These are phyloP conservation scores for Aspergillus campestris DNA, from an alignment of 495 filamentous ascomycete genomes.

Conservation along the genomic window DNA sequence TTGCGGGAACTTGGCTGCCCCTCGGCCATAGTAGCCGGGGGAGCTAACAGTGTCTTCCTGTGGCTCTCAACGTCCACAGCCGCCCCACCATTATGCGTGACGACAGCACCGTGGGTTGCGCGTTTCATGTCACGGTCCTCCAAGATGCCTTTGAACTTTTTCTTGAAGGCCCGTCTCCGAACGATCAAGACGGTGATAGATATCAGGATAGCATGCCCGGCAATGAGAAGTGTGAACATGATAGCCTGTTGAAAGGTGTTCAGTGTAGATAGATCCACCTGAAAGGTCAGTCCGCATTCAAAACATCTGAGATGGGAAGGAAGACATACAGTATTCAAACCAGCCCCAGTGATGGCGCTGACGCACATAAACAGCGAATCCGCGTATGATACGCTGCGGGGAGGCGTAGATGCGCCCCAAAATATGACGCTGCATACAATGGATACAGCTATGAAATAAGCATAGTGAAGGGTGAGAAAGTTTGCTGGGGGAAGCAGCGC, in stretches of 20 bases:
- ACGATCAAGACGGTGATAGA: conserved; percentile 41
- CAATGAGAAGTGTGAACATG: conserved; percentile 62
- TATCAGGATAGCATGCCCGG: conserved; percentile 53
- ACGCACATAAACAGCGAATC: conserved; percentile 71
- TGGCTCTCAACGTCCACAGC: not conserved
- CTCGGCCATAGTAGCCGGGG: conserved; percentile 1
- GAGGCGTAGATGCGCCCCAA: conserved; percentile 57
- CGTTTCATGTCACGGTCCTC: conserved; percentile 25
- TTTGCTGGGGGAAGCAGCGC: conserved; percentile 45
- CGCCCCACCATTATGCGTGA: not conserved
- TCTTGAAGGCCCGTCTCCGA: conserved; percentile 63
- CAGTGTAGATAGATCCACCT: conserved; percentile 56
- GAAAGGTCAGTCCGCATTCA: conserved; percentile 3
- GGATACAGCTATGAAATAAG: conserved; percentile 63
- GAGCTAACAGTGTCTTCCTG: not conserved
- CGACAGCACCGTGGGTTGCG: conserved; percentile 1
- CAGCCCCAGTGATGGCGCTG: conserved; percentile 74
- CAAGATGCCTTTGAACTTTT: conserved; percentile 52
- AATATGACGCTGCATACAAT: conserved; percentile 64
- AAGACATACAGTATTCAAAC: conserved; percentile 56
- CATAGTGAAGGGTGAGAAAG: conserved; percentile 72
- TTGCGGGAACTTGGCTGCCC: not conserved
- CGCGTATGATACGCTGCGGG: conserved; percentile 56
- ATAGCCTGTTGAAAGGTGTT: conserved; percentile 74
- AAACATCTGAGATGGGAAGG: not conserved